These are phyloP conservation scores for Zalerion maritima DNA, from an alignment of 495 filamentous ascomycete species.

Conservation along the genomic window DNA sequence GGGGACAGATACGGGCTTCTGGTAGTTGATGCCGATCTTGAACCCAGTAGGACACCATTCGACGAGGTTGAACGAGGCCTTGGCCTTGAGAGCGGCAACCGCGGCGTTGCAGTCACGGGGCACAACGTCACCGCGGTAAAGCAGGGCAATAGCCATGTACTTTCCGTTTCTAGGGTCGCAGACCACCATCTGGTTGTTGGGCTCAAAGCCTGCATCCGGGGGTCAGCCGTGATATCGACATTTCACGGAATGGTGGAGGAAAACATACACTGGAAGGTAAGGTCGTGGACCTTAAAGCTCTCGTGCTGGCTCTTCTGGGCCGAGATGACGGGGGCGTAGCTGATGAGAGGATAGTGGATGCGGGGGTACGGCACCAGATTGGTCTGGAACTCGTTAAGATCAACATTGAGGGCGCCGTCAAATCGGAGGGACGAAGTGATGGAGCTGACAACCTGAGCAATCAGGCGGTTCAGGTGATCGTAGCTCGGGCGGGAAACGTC, in stretches of 20 bases:
- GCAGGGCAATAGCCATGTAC: conserved; percentile 84
- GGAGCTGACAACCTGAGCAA: conserved; percentile 83
- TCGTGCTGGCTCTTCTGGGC: conserved; percentile 73
- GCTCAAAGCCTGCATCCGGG: conserved; percentile 60
- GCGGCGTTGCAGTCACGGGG: conserved; percentile 72
- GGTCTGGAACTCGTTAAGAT: conserved; percentile 90
- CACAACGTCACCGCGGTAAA: conserved; percentile 84
- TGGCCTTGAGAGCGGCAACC: conserved; percentile 70
- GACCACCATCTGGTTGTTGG: conserved; percentile 93
- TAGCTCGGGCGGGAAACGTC: conserved; percentile 77
- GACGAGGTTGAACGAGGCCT: conserved; percentile 78
- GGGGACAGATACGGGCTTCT: conserved; percentile 71
- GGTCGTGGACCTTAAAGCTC: conserved; percentile 78
- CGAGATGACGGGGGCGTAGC: conserved; percentile 75
- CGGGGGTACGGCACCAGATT: conserved; percentile 85
- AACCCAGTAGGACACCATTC: conserved; percentile 96
- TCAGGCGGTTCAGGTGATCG: conserved; percentile 80
- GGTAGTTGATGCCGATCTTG: conserved; percentile 90
- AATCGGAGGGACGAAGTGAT: conserved; percentile 85
- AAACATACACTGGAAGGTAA: conserved; percentile 70
- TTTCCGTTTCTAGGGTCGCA: conserved; percentile 86
- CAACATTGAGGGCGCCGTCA: conserved; percentile 82
- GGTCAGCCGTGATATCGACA: background rate
- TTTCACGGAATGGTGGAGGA: too few relatives aligned
- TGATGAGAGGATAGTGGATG: conserved; percentile 85